phyloP scores from a whole-genome alignment of 768 basidiomycete species.

The Butyriboletus loyo region DNA sequence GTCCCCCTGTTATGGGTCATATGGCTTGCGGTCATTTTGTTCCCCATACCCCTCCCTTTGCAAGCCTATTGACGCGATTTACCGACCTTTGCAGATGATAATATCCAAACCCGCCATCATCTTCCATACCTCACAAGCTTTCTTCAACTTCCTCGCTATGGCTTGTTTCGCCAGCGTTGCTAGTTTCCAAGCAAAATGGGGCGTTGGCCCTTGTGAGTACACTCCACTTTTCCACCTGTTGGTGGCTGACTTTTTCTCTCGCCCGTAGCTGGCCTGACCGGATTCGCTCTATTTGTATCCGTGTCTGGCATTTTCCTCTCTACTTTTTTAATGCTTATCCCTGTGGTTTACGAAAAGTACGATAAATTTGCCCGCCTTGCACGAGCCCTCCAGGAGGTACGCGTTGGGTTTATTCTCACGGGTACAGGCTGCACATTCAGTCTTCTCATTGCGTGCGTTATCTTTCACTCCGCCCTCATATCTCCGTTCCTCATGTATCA shows the following conservation, averaged over 20 bases:
- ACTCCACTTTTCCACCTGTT: background rate
- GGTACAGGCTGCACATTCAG: slow-evolving; percentile 62
- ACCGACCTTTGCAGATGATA: slow-evolving; percentile 61
- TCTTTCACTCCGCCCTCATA: background rate
- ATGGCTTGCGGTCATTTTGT: slow-evolving; percentile 63
- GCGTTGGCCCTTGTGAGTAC: slow-evolving; percentile 80
- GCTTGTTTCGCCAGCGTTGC: slow-evolving; percentile 90
- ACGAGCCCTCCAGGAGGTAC: slow-evolving; percentile 75
- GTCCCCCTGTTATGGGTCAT: slow-evolving; percentile 61
- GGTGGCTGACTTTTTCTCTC: slow-evolving; percentile 13
- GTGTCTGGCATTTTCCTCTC: slow-evolving; percentile 71
- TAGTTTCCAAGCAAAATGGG: slow-evolving; percentile 81
- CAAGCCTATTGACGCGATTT: slow-evolving; percentile 16
- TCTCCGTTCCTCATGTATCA: slow-evolving; percentile 15
- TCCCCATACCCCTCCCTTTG: slow-evolving; percentile 6
- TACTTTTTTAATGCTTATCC: slow-evolving; percentile 69
- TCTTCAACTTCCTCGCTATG: slow-evolving; percentile 93
- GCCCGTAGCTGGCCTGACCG: slow-evolving; percentile 73
- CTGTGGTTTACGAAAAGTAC: slow-evolving; percentile 82
- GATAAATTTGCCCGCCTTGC: slow-evolving; percentile 77
- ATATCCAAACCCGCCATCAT: slow-evolving; percentile 81
- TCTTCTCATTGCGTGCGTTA: slow-evolving; percentile 73
- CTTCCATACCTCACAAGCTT: slow-evolving; percentile 72
- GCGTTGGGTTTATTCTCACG: slow-evolving; percentile 81
- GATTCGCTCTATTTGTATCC: slow-evolving; percentile 81